Evolutionary conservation across 257 asterid genomes (phyloP).

Genomic region (Petunia secreta): DNA sequence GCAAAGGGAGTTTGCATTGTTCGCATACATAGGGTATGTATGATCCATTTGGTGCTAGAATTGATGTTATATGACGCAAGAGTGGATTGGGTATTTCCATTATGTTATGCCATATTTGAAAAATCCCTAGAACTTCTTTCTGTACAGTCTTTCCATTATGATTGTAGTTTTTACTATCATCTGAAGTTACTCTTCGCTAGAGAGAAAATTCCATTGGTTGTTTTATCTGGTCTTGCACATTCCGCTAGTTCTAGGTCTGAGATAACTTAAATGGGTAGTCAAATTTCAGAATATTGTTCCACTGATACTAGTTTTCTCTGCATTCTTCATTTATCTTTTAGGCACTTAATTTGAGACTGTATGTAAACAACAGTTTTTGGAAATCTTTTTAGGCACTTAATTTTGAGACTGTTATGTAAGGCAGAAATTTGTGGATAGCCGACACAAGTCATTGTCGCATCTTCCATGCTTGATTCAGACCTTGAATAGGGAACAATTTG

Average conservation of each 20-base stretch:
- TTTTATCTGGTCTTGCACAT: not conserved
- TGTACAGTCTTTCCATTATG: not conserved
- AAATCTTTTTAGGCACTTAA: no score
- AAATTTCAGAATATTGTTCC: not conserved
- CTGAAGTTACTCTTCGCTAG: not conserved
- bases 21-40: no score
- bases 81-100: no score
- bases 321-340: not conserved
- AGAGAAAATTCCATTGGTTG: not conserved
- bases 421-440: not conserved
- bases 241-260: not conserved
- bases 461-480: constrained; percentile 4
- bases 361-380: not conserved
- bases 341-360: not conserved
- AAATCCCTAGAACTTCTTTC: not conserved
- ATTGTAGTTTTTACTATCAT: not conserved
- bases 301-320: not conserved
- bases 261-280: not conserved
- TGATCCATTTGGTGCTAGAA: no score
- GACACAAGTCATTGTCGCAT: not conserved
- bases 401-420: no score
- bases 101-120: no score
- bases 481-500: not conserved
- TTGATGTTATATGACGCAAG: no score
- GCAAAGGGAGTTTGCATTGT: no score